Conservation (phyloP, 192 early-diverging fungal genomes). For the Coemansia sp. region DNA sequence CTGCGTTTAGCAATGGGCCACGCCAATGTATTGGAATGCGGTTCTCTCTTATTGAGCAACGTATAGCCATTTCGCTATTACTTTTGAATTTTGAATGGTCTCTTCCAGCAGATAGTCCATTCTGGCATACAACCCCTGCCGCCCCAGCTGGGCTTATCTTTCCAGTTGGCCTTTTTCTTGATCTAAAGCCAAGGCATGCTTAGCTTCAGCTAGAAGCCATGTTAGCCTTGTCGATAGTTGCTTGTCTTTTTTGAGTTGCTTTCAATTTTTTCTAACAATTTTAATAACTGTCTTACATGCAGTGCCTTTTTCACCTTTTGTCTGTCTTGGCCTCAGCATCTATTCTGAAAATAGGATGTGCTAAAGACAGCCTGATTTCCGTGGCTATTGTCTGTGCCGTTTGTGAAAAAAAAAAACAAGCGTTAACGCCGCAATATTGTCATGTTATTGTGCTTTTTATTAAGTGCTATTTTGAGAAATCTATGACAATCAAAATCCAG, state of each 20-base stretch:
- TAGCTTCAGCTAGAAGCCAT: background rate
- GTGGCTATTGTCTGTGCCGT: background rate
- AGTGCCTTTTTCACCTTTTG: background rate
- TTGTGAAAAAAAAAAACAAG: background rate
- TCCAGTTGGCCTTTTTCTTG: constrained; percentile 31
- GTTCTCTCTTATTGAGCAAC: constrained; percentile 62
- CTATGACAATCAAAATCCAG: background rate
- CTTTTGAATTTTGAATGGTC: constrained; percentile 54
- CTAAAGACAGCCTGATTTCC: background rate
- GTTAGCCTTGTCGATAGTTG: background rate
- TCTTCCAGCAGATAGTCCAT: constrained; percentile 46
- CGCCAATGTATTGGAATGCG: constrained; percentile 66
- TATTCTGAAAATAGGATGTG: background rate
- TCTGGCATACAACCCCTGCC: constrained; percentile 41
- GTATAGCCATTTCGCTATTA: constrained; percentile 57
- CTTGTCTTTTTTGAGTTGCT: background rate
- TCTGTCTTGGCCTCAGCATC: background rate
- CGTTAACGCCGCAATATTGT: background rate
- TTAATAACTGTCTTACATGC: background rate
- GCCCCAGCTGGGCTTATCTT: constrained; percentile 43
- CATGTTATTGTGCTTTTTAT: background rate
- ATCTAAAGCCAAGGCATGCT: constrained; percentile 21
- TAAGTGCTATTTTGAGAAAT: background rate
- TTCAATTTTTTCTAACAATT: background rate
- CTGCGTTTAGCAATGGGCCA: constrained; percentile 64